Percentiles rank a stretch among this genome's conserved stretches.
Conservation (phyloP, 345 rosid species). For the Clausena lansium region DNA sequence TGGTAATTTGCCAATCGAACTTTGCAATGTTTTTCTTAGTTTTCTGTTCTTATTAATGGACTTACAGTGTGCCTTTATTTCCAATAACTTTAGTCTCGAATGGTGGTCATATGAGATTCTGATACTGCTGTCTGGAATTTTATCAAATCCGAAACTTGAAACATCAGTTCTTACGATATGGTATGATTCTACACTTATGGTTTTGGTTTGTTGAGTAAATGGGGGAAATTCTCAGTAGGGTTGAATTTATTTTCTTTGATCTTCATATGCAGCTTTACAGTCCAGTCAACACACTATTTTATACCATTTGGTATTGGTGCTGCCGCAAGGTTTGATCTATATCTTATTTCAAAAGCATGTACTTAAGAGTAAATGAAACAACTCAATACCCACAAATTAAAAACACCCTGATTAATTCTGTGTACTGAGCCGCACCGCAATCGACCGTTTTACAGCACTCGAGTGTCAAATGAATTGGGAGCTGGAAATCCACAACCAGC, state of each 20-base stretch:
- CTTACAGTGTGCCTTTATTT: background rate
- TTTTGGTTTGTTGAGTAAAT: background rate
- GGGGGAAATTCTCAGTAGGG: background rate
- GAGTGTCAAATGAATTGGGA: slow-evolving; percentile 55
- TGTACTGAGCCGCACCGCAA: background rate
- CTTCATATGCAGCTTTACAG: slow-evolving; percentile 31
- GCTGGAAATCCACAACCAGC: slow-evolving; percentile 41
- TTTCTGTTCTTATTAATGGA: background rate
- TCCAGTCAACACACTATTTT: slow-evolving; percentile 41
- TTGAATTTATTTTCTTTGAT: background rate
- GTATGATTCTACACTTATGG: slow-evolving; percentile 10
- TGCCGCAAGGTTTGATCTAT: slow-evolving; percentile 35
- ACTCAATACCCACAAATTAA: no score
- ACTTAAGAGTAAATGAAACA: no score
- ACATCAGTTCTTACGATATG: slow-evolving; percentile 70
- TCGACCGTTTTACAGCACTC: slow-evolving; percentile 14
- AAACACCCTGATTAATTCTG: no score
- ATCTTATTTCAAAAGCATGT: no score
- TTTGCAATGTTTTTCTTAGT: background rate
- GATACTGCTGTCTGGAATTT: slow-evolving; percentile 45
- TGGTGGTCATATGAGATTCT: slow-evolving; percentile 70
- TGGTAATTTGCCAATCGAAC: slow-evolving; percentile 29
- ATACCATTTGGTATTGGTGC: slow-evolving; percentile 44
- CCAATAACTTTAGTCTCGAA: slow-evolving; percentile 41
- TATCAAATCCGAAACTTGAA: slow-evolving; percentile 55